A percentile compares a stretch with the other conserved stretches of the same genome.
Evolutionary conservation across 1,284 basidiomycete genomes (phyloP).

Genomic region (Coriolopsis trogii): DNA sequence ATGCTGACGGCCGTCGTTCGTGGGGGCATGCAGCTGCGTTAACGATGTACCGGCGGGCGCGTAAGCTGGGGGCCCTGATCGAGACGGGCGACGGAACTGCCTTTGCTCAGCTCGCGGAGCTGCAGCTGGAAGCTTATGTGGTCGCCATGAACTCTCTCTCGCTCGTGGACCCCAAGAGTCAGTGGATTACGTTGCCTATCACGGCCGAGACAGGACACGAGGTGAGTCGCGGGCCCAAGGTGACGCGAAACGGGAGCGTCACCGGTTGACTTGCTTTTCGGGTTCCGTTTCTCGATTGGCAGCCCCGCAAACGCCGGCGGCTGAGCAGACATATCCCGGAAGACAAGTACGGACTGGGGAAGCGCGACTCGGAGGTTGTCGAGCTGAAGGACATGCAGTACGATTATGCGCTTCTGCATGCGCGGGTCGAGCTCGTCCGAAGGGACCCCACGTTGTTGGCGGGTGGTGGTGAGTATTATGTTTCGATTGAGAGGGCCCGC

Average conservation of each 20-base stretch:
- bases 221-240: no score
- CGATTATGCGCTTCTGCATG: constrained; percentile 82
- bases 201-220: constrained; percentile 45
- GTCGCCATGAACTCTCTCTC: constrained; percentile 91
- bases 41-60: constrained; percentile 93
- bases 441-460: constrained; percentile 55
- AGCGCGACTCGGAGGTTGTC: constrained; percentile 75
- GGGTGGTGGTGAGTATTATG: constrained; percentile 44
- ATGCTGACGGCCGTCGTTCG: constrained; percentile 67
- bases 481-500: no score
- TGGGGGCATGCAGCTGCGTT: constrained; percentile 75
- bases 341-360: constrained; percentile 62
- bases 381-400: constrained; percentile 83
- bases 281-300: no score
- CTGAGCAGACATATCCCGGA: constrained; percentile 81
- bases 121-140: constrained; percentile 83
- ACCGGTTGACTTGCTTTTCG: no score
- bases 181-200: constrained; percentile 80
- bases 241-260: no score
- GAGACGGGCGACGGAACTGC: constrained; percentile 48
- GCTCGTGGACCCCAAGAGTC: constrained; percentile 78
- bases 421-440: constrained; percentile 77
- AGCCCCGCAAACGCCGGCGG: constrained; percentile 71
- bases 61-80: constrained; percentile 72
- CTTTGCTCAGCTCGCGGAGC: constrained; percentile 64